phyloP scores from a whole-genome alignment of 1,139 yeast genomes.

The Zygoascus meyerae region DNA sequence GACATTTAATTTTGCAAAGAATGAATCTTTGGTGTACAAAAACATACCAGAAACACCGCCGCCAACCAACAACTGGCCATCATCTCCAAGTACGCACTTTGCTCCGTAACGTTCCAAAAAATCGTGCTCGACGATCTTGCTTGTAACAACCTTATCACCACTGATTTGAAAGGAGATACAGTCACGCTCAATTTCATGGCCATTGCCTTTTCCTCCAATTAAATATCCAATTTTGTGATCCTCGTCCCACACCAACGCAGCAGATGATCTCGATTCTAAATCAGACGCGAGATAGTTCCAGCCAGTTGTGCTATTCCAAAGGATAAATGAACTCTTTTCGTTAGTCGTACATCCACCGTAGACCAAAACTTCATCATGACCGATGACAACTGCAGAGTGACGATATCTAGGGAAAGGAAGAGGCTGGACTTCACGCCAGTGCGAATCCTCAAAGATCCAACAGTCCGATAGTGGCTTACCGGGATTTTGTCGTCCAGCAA shows the following conservation, averaged over 20 bases:
- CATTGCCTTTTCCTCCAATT: slow-evolving; percentile 50
- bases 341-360: slow-evolving; percentile 45
- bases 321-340: slow-evolving; percentile 22
- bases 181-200: slow-evolving; percentile 34
- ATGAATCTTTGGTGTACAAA: slow-evolving; percentile 20
- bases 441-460: slow-evolving; percentile 32
- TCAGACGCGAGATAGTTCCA: slow-evolving; percentile 19
- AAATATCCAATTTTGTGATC: slow-evolving; percentile 38
- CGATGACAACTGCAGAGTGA: slow-evolving; percentile 23
- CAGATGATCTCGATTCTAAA: slow-evolving; percentile 18
- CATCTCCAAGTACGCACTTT: slow-evolving; percentile 13
- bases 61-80: slow-evolving; percentile 8
- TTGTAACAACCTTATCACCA: slow-evolving; percentile 11
- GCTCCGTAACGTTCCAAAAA: slow-evolving; percentile 20
- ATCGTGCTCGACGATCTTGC: neutral
- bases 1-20: neutral
- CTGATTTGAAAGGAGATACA: slow-evolving; percentile 34
- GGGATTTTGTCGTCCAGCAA: slow-evolving; percentile 71
- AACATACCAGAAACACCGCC: slow-evolving; percentile 37
- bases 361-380: slow-evolving; percentile 39
- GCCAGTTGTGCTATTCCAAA: slow-evolving; percentile 19
- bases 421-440: slow-evolving; percentile 38
- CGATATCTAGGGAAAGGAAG: slow-evolving; percentile 32
- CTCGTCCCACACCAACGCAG: slow-evolving; percentile 36
- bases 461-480: slow-evolving; percentile 40